Evolutionary conservation across 768 basidiomycete species (phyloP).

Genomic region (Collybia nuda): DNA sequence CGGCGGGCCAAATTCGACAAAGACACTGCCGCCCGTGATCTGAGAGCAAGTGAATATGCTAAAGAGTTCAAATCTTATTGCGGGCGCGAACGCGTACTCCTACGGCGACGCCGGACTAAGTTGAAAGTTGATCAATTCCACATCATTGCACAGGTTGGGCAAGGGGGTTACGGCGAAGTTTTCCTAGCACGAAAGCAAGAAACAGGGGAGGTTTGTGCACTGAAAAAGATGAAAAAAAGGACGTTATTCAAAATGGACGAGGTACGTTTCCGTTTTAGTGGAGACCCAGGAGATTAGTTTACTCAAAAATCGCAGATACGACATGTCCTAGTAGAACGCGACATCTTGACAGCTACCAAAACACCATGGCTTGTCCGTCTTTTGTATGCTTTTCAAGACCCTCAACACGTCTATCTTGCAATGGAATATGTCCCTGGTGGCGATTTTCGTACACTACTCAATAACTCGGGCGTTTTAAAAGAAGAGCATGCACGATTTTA

Average conservation of each 20-base stretch:
- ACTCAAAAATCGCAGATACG: conserved; percentile 60
- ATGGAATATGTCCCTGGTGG: conserved; percentile 99
- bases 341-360: conserved; percentile 96
- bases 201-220: conserved; percentile 92
- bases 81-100: conserved; percentile 88
- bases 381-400: conserved; percentile 96
- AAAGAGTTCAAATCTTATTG: conserved; percentile 92
- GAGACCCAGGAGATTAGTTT: not conserved
- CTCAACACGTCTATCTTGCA: conserved; percentile 87
- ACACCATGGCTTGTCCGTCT: conserved; percentile 96
- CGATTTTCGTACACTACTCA: conserved; percentile 95
- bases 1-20: conserved; percentile 80
- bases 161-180: conserved; percentile 98
- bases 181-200: conserved; percentile 95
- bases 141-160: conserved; percentile 97
- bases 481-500: conserved; percentile 97
- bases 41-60: conserved; percentile 54
- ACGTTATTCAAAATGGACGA: conserved; percentile 99
- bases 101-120: conserved; percentile 92
- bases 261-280: conserved; percentile 39
- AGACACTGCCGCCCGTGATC: conserved; percentile 71
- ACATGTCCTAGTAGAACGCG: conserved; percentile 97
- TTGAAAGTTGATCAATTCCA: conserved; percentile 94
- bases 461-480: conserved; percentile 96
- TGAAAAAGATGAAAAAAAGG: conserved; percentile 96